Percentiles rank a stretch among this genome's conserved stretches.
Conservation (phyloP, 352 stramenopile species). For the Phytophthora citrophthora region DNA sequence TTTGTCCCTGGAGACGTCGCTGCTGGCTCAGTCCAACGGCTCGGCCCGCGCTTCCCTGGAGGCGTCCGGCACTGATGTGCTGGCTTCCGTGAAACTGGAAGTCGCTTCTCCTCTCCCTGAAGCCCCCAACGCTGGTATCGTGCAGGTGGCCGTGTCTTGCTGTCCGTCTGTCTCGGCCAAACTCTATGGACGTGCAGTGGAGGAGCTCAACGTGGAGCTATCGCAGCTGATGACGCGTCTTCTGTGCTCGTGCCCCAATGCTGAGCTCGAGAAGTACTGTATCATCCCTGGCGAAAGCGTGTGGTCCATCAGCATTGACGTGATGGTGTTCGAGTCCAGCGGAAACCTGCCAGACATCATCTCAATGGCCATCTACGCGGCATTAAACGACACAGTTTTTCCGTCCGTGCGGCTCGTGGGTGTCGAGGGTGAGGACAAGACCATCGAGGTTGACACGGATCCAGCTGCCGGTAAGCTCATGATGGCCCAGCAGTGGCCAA, state of each 20-base stretch:
- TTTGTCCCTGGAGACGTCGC: constrained; percentile 68
- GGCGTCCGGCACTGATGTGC: constrained; percentile 69
- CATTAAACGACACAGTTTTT: constrained; percentile 81
- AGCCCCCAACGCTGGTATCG: constrained; percentile 54
- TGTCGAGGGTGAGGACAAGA: constrained; percentile 78
- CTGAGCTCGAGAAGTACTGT: constrained; percentile 64
- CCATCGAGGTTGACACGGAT: constrained; percentile 79
- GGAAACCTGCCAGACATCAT: constrained; percentile 80
- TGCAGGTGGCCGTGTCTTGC: constrained; percentile 65
- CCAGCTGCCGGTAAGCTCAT: constrained; percentile 65
- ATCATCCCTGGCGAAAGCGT: constrained; percentile 79
- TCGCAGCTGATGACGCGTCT: constrained; percentile 80
- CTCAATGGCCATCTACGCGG: constrained; percentile 83
- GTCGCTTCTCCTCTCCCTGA: constrained; percentile 55
- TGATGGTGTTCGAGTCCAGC: constrained; percentile 82
- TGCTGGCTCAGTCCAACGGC: constrained; percentile 80
- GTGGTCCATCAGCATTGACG: constrained; percentile 74
- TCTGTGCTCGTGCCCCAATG: constrained; percentile 56
- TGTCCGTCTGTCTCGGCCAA: constrained; percentile 80
- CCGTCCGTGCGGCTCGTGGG: constrained; percentile 72
- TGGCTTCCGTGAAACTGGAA: constrained; percentile 84
- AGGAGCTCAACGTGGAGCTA: constrained; percentile 82
- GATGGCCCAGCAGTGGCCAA: constrained; percentile 60
- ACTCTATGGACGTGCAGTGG: constrained; percentile 66
- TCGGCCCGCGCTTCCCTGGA: constrained; percentile 76